Evolutionary conservation across 345 rosid species (phyloP), one percentile per base, ranked within the genome.

Genomic region (Melastoma malabathricum): DNA sequence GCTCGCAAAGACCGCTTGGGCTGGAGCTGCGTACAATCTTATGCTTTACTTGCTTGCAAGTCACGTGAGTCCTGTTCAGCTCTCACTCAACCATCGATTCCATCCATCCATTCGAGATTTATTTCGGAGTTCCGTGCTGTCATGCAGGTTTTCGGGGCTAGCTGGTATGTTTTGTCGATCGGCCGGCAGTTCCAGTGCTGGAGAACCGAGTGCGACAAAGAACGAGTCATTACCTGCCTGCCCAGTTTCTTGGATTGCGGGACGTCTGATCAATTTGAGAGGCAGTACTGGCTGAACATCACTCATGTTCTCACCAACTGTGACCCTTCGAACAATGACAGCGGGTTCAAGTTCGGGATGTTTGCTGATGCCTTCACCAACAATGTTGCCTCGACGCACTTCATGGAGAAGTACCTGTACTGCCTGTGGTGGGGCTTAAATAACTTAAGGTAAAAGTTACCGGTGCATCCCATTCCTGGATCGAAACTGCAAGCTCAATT

Each of bases 351-450:
- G 62, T 84, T 79, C 20, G 97, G 97, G 18, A 88, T 88, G 69
- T 84, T 82, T 59, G 88, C 75, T 25, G 92, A 80, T 64, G 86
- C 84, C 44, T 78, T 88, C 47, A 75, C 76, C 3, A 74, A 63
- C 51, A 59, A 76, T 18, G 94, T 80, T 46, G 94, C 88, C 44
- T 67, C 79, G 0, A 54, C 78, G 12, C 58, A 61, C 48, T 72
- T 85, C 16, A 52, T 72, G 23, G 66, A 67, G 29, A 85, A 85
- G 64, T 80, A 80, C 58, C 57, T 88, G 46, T 88, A 82, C 46
- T 84, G 94, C 44, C 92, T 88, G 38, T 84, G 97, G 94, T 88
- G 94, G 97, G 97, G 97, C 56, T 63, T 89, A 31, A 75, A 80
- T 72, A 89, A 75, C 71, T 56, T 82, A 50, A 84, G 95, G 97